Evolutionary conservation across 768 basidiomycete genomes (phyloP).

Genomic region (Nidularia sp.): DNA sequence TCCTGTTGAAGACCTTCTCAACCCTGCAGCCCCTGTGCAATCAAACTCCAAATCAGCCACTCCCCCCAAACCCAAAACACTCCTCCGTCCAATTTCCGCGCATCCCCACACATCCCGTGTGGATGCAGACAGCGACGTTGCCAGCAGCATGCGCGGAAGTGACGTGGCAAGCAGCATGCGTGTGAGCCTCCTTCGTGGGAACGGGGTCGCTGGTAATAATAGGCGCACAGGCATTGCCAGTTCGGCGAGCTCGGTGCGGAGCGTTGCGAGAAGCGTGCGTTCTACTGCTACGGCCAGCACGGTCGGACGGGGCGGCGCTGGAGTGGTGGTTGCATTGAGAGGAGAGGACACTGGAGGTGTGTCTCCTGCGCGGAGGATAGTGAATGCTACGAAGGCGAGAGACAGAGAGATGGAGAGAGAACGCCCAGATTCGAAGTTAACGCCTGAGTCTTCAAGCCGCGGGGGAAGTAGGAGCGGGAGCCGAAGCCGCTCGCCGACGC

Average conservation of each 20-base stretch:
- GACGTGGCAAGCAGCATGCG: constrained; percentile 33
- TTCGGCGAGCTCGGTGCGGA: not conserved
- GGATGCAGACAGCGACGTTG: constrained; percentile 36
- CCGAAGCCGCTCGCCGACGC: too few species aligned
- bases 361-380: constrained; percentile 23
- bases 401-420: constrained; percentile 22
- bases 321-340: not conserved
- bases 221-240: too few species aligned
- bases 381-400: constrained; percentile 15
- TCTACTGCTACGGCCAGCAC: constrained; percentile 4
- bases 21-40: constrained; percentile 28
- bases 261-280: constrained; percentile 1
- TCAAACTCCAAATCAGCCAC: constrained; percentile 5
- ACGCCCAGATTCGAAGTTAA: constrained; percentile 72
- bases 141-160: constrained; percentile 8
- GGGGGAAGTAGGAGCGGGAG: not conserved
- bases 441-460: constrained; percentile 32
- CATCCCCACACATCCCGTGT: constrained; percentile 27
- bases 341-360: constrained; percentile 7
- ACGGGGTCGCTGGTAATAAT: not conserved
- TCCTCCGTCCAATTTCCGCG: constrained; percentile 21
- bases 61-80: not conserved
- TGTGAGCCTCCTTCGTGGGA: constrained; percentile 35
- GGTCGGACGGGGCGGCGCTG: too few species aligned
- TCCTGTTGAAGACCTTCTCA: constrained; percentile 67